Evolutionary conservation across 139 green algal species (phyloP).

Genomic region (Raphidocelis subcapitata): DNA sequence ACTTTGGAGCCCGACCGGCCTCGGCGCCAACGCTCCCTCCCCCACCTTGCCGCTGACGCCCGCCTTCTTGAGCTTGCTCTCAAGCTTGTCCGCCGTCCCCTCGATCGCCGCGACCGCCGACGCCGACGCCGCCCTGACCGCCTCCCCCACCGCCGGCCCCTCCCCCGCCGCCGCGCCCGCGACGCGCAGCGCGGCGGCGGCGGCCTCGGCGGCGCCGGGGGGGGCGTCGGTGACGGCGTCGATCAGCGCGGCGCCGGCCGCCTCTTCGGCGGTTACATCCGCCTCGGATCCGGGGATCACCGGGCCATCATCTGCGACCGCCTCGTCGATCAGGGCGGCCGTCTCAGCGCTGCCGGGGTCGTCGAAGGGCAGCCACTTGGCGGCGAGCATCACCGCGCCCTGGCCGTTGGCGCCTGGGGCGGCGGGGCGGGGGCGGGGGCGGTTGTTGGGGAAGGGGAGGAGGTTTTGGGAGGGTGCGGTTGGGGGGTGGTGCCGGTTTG

Average conservation of each 20-base stretch:
- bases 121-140: not conserved
- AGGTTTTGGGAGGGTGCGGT: not conserved
- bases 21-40: not conserved
- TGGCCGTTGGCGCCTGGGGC: constrained; percentile 26
- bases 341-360: not conserved
- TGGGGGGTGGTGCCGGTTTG: not conserved
- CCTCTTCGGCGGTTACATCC: no score
- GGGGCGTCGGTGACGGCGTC: no score
- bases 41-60: constrained; percentile 3
- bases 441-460: not conserved
- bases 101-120: constrained; percentile 10
- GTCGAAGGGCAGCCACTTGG: constrained; percentile 24
- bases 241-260: no score
- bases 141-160: constrained; percentile 4
- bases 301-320: no score
- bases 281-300: no score
- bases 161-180: not conserved
- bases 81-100: not conserved
- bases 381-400: constrained; percentile 10
- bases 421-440: constrained; percentile 6
- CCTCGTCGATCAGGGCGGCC: no score
- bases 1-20: no score
- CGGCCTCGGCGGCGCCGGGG: no score
- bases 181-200: no score
- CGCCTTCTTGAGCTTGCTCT: not conserved